phyloP scores from a whole-genome alignment of 2,329 filamentous ascomycete species.

The Claviceps purpurea region DNA sequence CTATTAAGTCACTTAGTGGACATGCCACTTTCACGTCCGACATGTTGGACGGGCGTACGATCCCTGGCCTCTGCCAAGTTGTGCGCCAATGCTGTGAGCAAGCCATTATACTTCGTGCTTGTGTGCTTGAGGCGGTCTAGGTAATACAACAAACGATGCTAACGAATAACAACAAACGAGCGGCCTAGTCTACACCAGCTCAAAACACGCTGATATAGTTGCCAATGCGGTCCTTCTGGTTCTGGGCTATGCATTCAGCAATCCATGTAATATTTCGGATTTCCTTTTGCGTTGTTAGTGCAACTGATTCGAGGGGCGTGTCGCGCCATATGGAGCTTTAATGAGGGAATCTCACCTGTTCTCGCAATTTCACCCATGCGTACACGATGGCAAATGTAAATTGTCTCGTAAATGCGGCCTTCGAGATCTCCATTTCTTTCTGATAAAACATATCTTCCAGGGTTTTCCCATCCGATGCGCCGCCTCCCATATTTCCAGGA shows the following conservation, averaged over 20 bases:
- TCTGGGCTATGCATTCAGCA: slow-evolving; percentile 97
- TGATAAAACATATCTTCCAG: slow-evolving; percentile 97
- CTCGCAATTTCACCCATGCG: slow-evolving; percentile 91
- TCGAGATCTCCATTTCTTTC: slow-evolving; percentile 98
- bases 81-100: slow-evolving; percentile 17
- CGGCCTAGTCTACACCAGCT: slow-evolving; percentile 11
- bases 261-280: slow-evolving; percentile 99
- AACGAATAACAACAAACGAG: slow-evolving; percentile 1
- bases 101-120: slow-evolving; percentile 20
- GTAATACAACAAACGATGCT: slow-evolving; percentile 31
- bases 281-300: slow-evolving; percentile 50
- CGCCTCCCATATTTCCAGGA: slow-evolving; percentile 72
- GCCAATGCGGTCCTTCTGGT: slow-evolving; percentile 96
- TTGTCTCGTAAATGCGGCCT: slow-evolving; percentile 86
- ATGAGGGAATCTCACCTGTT: slow-evolving; percentile 56
- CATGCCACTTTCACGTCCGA: neutral
- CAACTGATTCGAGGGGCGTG: neutral
- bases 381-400: slow-evolving; percentile 94
- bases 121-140: slow-evolving; percentile 20
- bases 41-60: slow-evolving; percentile 5
- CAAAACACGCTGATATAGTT: slow-evolving; percentile 98
- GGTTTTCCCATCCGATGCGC: slow-evolving; percentile 72
- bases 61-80: slow-evolving; percentile 11
- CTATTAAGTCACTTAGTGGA: slow-evolving; percentile 21
- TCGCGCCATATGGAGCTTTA: neutral